A percentile compares a stretch with the other conserved stretches of the same genome.
phyloP scores from a whole-genome alignment of 805 yeast genomes.

The Ogataea nakhonphanomensis region DNA sequence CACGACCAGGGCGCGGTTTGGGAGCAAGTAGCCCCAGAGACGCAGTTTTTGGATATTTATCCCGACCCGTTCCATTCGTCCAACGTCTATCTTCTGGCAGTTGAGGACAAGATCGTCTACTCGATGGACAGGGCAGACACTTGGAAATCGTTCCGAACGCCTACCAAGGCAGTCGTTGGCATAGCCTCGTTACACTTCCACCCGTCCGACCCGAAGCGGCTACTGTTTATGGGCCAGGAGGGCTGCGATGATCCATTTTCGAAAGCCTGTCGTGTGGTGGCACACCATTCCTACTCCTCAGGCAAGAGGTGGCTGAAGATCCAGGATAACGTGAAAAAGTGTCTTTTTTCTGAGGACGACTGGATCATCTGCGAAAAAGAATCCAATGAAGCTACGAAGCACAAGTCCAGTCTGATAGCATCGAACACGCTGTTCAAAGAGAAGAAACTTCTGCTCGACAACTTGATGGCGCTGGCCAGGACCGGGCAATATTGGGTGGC shows the following conservation, averaged over 20 bases:
- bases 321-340: constrained; percentile 50
- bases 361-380: constrained; percentile 59
- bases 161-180: constrained; percentile 44
- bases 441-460: constrained; percentile 43
- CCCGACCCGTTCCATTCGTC: constrained; percentile 56
- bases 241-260: constrained; percentile 49
- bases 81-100: constrained; percentile 51
- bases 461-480: constrained; percentile 66
- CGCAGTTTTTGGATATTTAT: constrained; percentile 48
- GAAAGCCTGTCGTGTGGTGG: constrained; percentile 50
- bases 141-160: constrained; percentile 53
- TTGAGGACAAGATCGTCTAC: constrained; percentile 46
- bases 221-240: constrained; percentile 66
- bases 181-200: constrained; percentile 56
- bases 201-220: constrained; percentile 52
- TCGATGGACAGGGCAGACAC: constrained; percentile 67
- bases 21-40: constrained; percentile 42
- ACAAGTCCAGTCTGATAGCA: constrained; percentile 37
- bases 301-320: constrained; percentile 63
- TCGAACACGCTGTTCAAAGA: constrained; percentile 48
- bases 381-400: constrained; percentile 34
- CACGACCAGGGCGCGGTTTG: constrained; percentile 64
- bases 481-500: constrained; percentile 69
- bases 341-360: constrained; percentile 61
- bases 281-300: constrained; percentile 60